These are phyloP conservation scores for Gymnopus androsaceus DNA, from an alignment of 1,284 basidiomycete species.

Conservation along the genomic window DNA sequence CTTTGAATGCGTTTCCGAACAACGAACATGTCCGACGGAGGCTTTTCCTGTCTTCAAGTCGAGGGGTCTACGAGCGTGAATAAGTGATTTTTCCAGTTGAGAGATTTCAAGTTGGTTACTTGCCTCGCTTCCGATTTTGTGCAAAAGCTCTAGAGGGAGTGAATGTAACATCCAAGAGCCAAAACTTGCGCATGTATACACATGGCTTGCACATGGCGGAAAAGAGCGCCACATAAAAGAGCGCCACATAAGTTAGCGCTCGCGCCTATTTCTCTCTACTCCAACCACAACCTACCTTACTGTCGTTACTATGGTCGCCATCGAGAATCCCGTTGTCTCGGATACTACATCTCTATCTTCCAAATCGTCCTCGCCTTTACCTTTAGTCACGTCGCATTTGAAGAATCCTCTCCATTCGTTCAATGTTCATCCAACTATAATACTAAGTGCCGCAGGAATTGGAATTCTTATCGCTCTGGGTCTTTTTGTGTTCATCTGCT, in stretches of 20 bases:
- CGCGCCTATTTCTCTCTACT: not conserved
- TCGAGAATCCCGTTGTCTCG: not conserved
- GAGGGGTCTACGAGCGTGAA: not conserved
- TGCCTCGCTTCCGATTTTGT: not conserved
- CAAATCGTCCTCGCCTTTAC: not conserved
- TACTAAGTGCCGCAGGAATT: not conserved
- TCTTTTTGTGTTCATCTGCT: not conserved
- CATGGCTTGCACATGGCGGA: too few relatives aligned
- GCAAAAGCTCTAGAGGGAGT: not conserved
- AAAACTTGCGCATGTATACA: too few relatives aligned
- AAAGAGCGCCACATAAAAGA: too few relatives aligned
- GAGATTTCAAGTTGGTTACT: too few relatives aligned
- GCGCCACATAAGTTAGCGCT: too few relatives aligned
- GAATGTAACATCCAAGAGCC: not conserved
- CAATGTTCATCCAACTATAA: not conserved
- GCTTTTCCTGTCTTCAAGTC: constrained; percentile 4
- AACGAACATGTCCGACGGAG: not conserved
- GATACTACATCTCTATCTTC: not conserved
- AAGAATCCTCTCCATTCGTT: not conserved
- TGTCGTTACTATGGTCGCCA: constrained; percentile 5
- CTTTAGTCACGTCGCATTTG: not conserved
- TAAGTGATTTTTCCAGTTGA: too few relatives aligned
- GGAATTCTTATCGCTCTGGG: not conserved
- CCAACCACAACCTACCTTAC: not conserved
- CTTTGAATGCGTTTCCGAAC: not conserved